Evolutionary conservation across 2,329 filamentous ascomycete species (phyloP).

Genomic region (Malbranchea cinnamomea): DNA sequence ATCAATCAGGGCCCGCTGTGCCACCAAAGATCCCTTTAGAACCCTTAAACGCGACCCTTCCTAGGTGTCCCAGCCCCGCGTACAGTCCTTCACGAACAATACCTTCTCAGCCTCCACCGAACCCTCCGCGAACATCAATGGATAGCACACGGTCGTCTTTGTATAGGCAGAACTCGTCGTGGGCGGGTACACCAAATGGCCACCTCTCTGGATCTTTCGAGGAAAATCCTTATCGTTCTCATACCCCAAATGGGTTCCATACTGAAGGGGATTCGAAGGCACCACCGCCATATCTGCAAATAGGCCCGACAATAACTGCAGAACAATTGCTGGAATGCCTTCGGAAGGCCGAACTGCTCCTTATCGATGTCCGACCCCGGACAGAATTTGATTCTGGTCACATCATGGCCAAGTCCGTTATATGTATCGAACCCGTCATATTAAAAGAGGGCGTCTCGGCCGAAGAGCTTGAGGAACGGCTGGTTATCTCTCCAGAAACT

Average conservation of each 20-base stretch:
- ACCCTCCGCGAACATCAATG: slow-evolving; percentile 26
- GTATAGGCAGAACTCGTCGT: slow-evolving; percentile 5
- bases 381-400: slow-evolving; percentile 78
- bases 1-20: slow-evolving; percentile 13
- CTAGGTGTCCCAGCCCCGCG: slow-evolving; percentile 33
- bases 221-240: slow-evolving; percentile 30
- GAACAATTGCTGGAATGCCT: slow-evolving; percentile 59
- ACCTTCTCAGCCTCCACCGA: slow-evolving; percentile 22
- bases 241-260: slow-evolving; percentile 28
- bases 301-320: slow-evolving; percentile 48
- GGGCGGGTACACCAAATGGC: slow-evolving; percentile 19
- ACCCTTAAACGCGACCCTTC: slow-evolving; percentile 23
- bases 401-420: slow-evolving; percentile 66
- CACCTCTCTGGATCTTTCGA: slow-evolving; percentile 20
- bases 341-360: slow-evolving; percentile 48
- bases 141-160: slow-evolving; percentile 24
- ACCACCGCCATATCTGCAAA: slow-evolving; percentile 35
- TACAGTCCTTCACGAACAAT: slow-evolving; percentile 32
- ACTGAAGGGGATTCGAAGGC: slow-evolving; percentile 24
- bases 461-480: slow-evolving; percentile 41
- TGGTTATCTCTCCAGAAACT: slow-evolving; percentile 32
- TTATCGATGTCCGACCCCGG: slow-evolving; percentile 74
- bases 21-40: slow-evolving; percentile 29
- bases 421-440: slow-evolving; percentile 79
- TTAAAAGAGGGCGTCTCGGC: slow-evolving; percentile 53